phyloP scores from a whole-genome alignment of 2,329 filamentous ascomycete species.

The Pseudogymnoascus sp. region DNA sequence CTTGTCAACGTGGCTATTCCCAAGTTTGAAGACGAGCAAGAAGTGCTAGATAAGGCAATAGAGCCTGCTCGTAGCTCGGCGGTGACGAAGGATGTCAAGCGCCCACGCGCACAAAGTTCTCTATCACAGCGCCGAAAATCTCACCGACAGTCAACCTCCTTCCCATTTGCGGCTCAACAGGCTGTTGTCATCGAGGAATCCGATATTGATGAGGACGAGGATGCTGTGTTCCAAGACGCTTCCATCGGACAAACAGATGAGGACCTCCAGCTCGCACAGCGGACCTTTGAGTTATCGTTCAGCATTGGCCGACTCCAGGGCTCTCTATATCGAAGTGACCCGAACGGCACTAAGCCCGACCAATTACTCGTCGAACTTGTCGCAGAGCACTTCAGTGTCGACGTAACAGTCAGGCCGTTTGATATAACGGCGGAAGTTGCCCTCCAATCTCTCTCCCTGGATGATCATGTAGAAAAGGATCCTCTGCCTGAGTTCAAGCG shows the following conservation, averaged over 20 bases:
- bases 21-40: conserved; percentile 54
- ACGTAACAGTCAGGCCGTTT: conserved; percentile 79
- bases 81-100: conserved; percentile 12
- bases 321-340: conserved; percentile 80
- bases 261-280: conserved; percentile 69
- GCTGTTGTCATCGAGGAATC: conserved; percentile 63
- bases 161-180: conserved; percentile 63
- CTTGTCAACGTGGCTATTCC: conserved; percentile 93
- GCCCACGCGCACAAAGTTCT: conserved; percentile 20
- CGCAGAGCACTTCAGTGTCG: conserved; percentile 77
- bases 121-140: conserved; percentile 31
- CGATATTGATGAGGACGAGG: conserved; percentile 46
- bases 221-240: conserved; percentile 60
- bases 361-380: conserved; percentile 81
- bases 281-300: conserved; percentile 94
- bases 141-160: conserved; percentile 58
- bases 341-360: conserved; percentile 66
- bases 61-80: neutral
- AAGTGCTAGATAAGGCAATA: conserved; percentile 18
- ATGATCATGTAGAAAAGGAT: conserved; percentile 88
- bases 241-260: conserved; percentile 44
- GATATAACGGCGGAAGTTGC: conserved; percentile 92
- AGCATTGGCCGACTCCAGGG: conserved; percentile 90
- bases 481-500: conserved; percentile 88
- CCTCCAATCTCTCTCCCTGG: conserved; percentile 75